Percentiles rank a stretch among this genome's conserved stretches.
phyloP scores from a whole-genome alignment of 2,329 filamentous ascomycete genomes.

The Tolypocladium cylindrosporum region DNA sequence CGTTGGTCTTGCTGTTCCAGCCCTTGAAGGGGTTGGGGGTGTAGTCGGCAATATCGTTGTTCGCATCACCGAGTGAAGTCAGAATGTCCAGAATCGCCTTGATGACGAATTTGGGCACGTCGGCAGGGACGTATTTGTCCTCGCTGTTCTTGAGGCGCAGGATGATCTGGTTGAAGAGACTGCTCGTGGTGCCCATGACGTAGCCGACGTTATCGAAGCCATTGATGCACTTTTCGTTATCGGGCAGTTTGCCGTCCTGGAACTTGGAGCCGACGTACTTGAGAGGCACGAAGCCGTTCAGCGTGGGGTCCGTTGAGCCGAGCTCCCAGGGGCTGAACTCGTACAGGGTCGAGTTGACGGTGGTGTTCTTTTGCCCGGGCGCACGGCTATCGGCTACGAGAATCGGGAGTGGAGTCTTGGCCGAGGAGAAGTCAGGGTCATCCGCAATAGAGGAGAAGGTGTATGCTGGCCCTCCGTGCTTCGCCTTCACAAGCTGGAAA shows the following conservation, averaged over 20 bases:
- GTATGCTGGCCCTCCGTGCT: slow-evolving; percentile 61
- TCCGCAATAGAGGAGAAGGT: slow-evolving; percentile 65
- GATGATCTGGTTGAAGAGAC: slow-evolving; percentile 63
- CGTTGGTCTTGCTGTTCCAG: slow-evolving; percentile 36
- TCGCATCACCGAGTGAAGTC: slow-evolving; percentile 38
- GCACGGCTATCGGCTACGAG: slow-evolving; percentile 37
- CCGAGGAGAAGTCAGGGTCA: slow-evolving; percentile 30
- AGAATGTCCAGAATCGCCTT: slow-evolving; percentile 41
- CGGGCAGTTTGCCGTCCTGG: slow-evolving; percentile 32
- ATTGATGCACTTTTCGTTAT: slow-evolving; percentile 35
- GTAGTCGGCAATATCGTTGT: slow-evolving; percentile 70
- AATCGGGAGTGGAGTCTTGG: slow-evolving; percentile 36
- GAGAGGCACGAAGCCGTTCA: slow-evolving; percentile 49
- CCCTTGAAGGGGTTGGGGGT: slow-evolving; percentile 47
- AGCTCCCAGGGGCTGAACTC: slow-evolving; percentile 60
- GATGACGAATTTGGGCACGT: slow-evolving; percentile 29
- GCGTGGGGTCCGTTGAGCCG: slow-evolving; percentile 51
- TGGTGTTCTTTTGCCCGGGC: slow-evolving; percentile 31
- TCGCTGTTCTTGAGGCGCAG: slow-evolving; percentile 54
- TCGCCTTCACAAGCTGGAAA: slow-evolving; percentile 73
- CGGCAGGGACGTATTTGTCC: slow-evolving; percentile 39
- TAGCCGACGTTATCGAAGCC: slow-evolving; percentile 76
- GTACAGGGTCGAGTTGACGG: slow-evolving; percentile 49
- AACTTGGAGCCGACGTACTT: slow-evolving; percentile 52
- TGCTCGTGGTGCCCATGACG: slow-evolving; percentile 72